Conservation (phyloP, 2,329 filamentous ascomycete species). For the Talaromyces amestolkiae region DNA sequence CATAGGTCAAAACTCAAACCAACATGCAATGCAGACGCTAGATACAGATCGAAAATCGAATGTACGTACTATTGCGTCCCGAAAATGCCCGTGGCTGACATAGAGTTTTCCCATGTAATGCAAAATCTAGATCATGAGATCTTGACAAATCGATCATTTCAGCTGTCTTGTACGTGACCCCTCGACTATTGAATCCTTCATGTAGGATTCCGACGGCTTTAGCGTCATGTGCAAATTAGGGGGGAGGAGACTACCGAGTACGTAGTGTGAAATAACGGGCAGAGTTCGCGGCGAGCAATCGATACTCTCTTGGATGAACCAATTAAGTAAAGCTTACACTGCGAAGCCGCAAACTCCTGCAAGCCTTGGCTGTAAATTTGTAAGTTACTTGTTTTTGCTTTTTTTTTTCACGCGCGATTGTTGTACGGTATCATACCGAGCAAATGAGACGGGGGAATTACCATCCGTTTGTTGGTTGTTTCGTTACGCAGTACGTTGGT, state of each 20-base stretch:
- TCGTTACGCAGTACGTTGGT: background rate
- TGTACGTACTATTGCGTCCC: background rate
- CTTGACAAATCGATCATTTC: background rate
- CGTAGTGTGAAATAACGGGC: background rate
- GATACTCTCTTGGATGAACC: background rate
- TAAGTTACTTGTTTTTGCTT: background rate
- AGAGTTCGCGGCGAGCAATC: background rate
- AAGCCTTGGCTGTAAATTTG: background rate
- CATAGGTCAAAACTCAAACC: background rate
- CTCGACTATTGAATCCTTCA: background rate
- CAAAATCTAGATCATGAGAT: background rate
- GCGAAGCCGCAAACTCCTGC: conserved; percentile 1
- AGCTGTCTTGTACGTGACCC: background rate
- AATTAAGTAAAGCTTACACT: background rate
- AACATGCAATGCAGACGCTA: conserved; percentile 5
- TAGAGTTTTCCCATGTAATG: background rate
- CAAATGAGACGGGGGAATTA: background rate
- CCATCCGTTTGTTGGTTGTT: background rate
- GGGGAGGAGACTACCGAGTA: too few relatives aligned
- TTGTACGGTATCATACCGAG: background rate
- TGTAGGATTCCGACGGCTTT: background rate
- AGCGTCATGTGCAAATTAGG: background rate
- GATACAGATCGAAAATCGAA: background rate
- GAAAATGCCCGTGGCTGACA: background rate
- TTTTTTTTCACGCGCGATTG: background rate